Evolutionary conservation across 2,329 filamentous ascomycete species (phyloP).

Genomic region (Fusarium mangiferae): DNA sequence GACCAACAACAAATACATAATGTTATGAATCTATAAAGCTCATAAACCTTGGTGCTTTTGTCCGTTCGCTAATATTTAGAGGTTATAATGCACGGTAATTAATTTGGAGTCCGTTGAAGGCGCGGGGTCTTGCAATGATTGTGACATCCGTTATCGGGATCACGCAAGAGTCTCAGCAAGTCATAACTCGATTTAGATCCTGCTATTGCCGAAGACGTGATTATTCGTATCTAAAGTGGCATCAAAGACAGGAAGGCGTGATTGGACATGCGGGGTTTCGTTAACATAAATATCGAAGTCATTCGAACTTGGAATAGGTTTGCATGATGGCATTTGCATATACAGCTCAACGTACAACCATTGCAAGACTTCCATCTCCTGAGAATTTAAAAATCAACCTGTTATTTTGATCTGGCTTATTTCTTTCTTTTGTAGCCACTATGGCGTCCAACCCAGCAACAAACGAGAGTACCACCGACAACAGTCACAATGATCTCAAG

Average conservation of each 20-base stretch:
- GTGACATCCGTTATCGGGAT: slow-evolving; percentile 9
- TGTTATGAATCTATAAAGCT: not conserved
- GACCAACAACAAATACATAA: rapidly evolving
- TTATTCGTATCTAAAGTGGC: not conserved
- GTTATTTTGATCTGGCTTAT: not conserved
- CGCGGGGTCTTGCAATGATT: not conserved
- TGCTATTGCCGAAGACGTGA: not conserved
- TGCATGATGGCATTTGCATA: not conserved
- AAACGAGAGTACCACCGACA: not conserved
- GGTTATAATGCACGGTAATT: not conserved
- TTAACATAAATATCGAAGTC: not conserved
- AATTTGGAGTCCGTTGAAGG: not conserved
- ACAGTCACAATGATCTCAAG: slow-evolving; percentile 6
- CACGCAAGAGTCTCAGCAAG: slow-evolving; percentile 1
- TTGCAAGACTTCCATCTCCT: not conserved
- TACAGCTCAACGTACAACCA: not conserved
- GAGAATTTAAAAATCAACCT: not conserved
- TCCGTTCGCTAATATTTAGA: rapidly evolving
- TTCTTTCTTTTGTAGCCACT: not conserved
- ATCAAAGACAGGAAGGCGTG: not conserved
- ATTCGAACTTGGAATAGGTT: not conserved
- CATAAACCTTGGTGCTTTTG: rapidly evolving
- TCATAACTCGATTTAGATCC: not conserved
- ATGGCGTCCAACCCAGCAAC: not conserved
- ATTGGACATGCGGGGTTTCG: not conserved